These are phyloP conservation scores for Venturia nashicola DNA, from an alignment of 2,329 filamentous ascomycete genomes.

Conservation along the genomic window DNA sequence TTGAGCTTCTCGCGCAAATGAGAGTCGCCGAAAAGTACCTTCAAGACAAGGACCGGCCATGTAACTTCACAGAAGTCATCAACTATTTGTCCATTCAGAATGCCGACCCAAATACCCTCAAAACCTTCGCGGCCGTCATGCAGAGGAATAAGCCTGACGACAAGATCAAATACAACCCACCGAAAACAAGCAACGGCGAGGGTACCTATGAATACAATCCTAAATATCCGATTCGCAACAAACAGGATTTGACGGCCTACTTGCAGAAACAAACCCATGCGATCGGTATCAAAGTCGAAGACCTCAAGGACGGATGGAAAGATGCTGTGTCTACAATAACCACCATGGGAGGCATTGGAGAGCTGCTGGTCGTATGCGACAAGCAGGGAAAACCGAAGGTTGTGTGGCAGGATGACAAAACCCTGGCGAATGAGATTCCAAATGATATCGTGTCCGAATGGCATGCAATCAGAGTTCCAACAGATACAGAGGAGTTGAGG, in stretches of 20 bases:
- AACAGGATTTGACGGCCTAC: slow-evolving; percentile 64
- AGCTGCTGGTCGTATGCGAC: slow-evolving; percentile 73
- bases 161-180: slow-evolving; percentile 45
- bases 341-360: slow-evolving; percentile 63
- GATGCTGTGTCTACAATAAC: slow-evolving; percentile 70
- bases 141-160: slow-evolving; percentile 53
- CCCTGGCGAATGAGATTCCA: slow-evolving; percentile 63
- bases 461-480: slow-evolving; percentile 67
- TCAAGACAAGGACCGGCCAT: slow-evolving; percentile 54
- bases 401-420: slow-evolving; percentile 81
- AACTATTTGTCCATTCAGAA: slow-evolving; percentile 64
- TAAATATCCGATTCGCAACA: slow-evolving; percentile 68
- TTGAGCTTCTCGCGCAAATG: slow-evolving; percentile 63
- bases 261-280: slow-evolving; percentile 74
- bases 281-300: slow-evolving; percentile 70
- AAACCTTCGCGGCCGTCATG: slow-evolving; percentile 43
- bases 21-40: slow-evolving; percentile 78
- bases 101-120: slow-evolving; percentile 34
- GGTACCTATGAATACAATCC: slow-evolving; percentile 78
- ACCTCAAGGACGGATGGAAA: slow-evolving; percentile 92
- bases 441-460: slow-evolving; percentile 74
- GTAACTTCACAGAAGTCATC: slow-evolving; percentile 65
- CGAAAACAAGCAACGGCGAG: slow-evolving; percentile 41
- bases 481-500: slow-evolving; percentile 58
- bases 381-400: slow-evolving; percentile 77